Conservation (phyloP, 371 early-diverging fungal species). For the Blakeslea trispora region DNA sequence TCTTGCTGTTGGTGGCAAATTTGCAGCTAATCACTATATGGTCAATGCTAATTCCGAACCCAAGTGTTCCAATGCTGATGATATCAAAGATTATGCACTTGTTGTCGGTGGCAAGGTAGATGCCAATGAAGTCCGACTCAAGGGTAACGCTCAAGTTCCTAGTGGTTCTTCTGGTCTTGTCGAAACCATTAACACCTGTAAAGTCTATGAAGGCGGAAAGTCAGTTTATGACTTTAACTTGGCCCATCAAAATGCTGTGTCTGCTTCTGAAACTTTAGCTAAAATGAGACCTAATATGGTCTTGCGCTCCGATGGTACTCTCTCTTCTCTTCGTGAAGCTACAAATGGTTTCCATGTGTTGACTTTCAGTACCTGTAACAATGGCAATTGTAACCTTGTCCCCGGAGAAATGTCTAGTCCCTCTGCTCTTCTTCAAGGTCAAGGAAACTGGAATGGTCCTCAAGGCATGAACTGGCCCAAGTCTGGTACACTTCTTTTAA, state of each 20-base stretch:
- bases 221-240: neutral
- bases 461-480: conserved; percentile 1
- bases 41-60: conserved; percentile 11
- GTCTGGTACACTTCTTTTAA: conserved; percentile 3
- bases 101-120: conserved; percentile 10
- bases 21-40: conserved; percentile 7
- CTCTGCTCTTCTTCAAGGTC: neutral
- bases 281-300: neutral
- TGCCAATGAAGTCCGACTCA: conserved; percentile 10
- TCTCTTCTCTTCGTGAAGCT: neutral
- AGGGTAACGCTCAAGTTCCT: conserved; percentile 6
- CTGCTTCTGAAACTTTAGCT: neutral
- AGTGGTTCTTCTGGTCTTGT: neutral
- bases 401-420: conserved; percentile 2
- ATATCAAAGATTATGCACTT: conserved; percentile 10
- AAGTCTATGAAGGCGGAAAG: neutral
- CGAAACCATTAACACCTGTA: neutral
- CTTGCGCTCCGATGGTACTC: neutral
- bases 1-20: conserved; percentile 14
- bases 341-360: conserved; percentile 1
- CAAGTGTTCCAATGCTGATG: neutral
- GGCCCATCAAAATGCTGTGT: neutral
- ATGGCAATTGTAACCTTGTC: neutral
- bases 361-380: conserved; percentile 6
- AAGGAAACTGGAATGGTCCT: conserved; percentile 17